A percentile compares a stretch with the other conserved stretches of the same genome.
Evolutionary conservation across 2,329 filamentous ascomycete genomes (phyloP).

Genomic region (Bipolaris sorokiniana): DNA sequence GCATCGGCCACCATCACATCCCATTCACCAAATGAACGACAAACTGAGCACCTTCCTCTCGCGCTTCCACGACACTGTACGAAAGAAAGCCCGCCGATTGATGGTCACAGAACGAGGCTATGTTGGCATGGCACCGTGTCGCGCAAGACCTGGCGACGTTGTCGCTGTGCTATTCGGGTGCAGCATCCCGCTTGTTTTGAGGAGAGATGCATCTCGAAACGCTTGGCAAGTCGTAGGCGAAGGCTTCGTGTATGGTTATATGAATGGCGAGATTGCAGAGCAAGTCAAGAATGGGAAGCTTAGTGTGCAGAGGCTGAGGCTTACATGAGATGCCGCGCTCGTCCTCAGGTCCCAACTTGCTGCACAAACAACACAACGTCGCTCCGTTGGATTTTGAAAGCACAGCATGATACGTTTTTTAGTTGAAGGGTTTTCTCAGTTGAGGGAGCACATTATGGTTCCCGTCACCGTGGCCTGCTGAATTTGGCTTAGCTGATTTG

Average conservation of each 20-base stretch:
- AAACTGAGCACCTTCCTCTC: constrained; percentile 34
- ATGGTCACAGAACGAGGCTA: constrained; percentile 33
- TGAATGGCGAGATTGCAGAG: constrained; percentile 35
- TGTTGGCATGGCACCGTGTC: constrained; percentile 41
- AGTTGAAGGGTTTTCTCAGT: too few species aligned
- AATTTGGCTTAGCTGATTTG: too few species aligned
- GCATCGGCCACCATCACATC: constrained; percentile 23
- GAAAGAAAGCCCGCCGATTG: constrained; percentile 39
- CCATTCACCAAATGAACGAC: constrained; percentile 23
- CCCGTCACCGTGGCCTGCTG: too few species aligned
- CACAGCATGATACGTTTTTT: too few species aligned
- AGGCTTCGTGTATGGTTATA: constrained; percentile 35
- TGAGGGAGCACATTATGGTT: too few species aligned
- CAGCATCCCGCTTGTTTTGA: constrained; percentile 45
- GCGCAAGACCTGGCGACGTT: constrained; percentile 35
- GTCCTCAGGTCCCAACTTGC: too few species aligned
- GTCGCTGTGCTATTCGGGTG: constrained; percentile 45
- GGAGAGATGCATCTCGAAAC: constrained; percentile 19
- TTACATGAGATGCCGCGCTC: constrained; percentile 3
- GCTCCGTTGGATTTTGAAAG: too few species aligned
- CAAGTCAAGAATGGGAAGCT: constrained; percentile 22
- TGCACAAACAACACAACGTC: too few species aligned
- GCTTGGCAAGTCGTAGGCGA: constrained; percentile 40
- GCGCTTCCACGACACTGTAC: constrained; percentile 38
- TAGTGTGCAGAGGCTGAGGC: constrained; percentile 14